phyloP scores from a whole-genome alignment of 768 basidiomycete genomes.

The Lactifluus hygrophoroides region DNA sequence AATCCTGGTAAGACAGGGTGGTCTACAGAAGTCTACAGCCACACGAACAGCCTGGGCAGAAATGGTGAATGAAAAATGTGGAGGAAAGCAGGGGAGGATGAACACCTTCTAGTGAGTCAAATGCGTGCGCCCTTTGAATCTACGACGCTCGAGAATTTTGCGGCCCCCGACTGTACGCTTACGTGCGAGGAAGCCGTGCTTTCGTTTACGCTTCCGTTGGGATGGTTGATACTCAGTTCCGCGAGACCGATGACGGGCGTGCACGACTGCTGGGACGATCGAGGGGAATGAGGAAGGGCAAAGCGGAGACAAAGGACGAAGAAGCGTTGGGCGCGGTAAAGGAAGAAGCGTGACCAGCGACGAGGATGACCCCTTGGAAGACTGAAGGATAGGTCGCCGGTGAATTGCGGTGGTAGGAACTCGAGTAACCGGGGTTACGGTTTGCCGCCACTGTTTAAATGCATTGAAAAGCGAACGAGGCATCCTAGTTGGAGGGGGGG shows the following conservation, averaged over 20 bases:
- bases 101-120: conserved; percentile 54
- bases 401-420: background rate
- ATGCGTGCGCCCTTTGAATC: conserved; percentile 68
- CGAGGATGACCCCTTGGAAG: background rate
- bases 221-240: conserved; percentile 97
- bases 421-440: background rate
- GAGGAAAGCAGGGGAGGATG: no score
- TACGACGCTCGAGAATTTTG: conserved; percentile 61
- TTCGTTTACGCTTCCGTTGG: conserved; percentile 86
- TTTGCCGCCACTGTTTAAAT: background rate
- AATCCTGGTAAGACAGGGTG: background rate
- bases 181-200: conserved; percentile 82
- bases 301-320: background rate
- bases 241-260: conserved; percentile 55
- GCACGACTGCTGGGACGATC: conserved; percentile 27
- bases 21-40: background rate
- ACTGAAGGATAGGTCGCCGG: background rate
- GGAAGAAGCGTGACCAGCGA: conserved; percentile 5
- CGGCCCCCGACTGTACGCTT: conserved; percentile 60
- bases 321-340: conserved; percentile 3
- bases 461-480: conserved; percentile 1
- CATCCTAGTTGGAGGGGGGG: no score
- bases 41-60: background rate
- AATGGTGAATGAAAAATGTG: background rate
- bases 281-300: background rate